A percentile compares a stretch with the other conserved stretches of the same genome.
These are phyloP conservation scores for Sclerotinia spermophila DNA, from an alignment of 2,329 filamentous ascomycete species.

Conservation along the genomic window DNA sequence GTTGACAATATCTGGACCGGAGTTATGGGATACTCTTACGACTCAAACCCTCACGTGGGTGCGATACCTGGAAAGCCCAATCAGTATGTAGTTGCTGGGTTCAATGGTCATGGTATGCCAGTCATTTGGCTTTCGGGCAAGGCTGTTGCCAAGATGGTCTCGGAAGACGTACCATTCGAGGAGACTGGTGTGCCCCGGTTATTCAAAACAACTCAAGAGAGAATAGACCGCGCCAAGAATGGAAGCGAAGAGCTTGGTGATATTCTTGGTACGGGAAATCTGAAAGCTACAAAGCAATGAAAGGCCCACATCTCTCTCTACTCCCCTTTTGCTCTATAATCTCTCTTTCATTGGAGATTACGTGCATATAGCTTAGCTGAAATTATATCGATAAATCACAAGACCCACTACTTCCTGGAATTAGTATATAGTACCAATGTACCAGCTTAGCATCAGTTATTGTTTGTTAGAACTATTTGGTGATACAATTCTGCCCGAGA, in stretches of 20 bases:
- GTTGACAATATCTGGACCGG: slow-evolving; percentile 34
- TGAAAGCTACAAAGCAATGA: slow-evolving; percentile 9
- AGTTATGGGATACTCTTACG: slow-evolving; percentile 17
- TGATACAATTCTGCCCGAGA: too few species aligned
- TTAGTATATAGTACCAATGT: background rate
- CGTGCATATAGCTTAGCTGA: background rate
- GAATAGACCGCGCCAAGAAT: slow-evolving; percentile 13
- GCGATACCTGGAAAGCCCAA: background rate
- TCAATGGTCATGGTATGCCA: slow-evolving; percentile 20
- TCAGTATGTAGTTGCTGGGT: slow-evolving; percentile 16
- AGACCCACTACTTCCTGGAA: background rate
- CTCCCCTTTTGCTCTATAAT: background rate
- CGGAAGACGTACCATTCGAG: slow-evolving; percentile 34
- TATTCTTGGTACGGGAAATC: slow-evolving; percentile 6
- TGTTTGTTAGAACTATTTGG: background rate
- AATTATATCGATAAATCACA: background rate
- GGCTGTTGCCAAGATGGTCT: slow-evolving; percentile 43
- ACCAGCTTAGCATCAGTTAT: background rate
- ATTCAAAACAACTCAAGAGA: slow-evolving; percentile 32
- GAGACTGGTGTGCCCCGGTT: slow-evolving; percentile 40
- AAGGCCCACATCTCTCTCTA: too few species aligned
- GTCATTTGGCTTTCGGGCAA: slow-evolving; percentile 39
- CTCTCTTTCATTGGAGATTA: background rate
- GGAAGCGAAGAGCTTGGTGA: slow-evolving; percentile 9
- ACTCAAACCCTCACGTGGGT: slow-evolving; percentile 13